phyloP scores from a whole-genome alignment of 495 filamentous ascomycete species.

The Hypoxylon cercidicola region DNA sequence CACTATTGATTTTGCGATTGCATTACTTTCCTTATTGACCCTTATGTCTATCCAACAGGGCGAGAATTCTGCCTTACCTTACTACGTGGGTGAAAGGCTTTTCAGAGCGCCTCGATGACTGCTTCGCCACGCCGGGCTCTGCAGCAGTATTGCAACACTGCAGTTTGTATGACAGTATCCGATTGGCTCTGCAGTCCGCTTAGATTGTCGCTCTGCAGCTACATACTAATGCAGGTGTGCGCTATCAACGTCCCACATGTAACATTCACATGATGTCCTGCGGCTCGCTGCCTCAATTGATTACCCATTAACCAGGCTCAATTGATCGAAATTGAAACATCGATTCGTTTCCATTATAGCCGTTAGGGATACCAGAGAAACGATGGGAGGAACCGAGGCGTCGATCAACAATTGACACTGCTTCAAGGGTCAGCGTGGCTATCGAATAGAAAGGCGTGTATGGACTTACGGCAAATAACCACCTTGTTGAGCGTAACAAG shows the following conservation, averaged over 20 bases:
- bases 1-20: too few species aligned
- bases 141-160: neutral
- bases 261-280: constrained; percentile 14
- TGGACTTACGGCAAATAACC: too few species aligned
- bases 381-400: neutral
- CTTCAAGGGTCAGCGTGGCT: constrained; percentile 1
- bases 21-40: too few species aligned
- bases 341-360: constrained; percentile 19
- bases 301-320: neutral
- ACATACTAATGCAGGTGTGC: neutral
- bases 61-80: too few species aligned
- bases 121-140: too few species aligned
- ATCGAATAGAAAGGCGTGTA: too few species aligned
- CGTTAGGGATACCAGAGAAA: neutral
- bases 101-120: constrained; percentile 1
- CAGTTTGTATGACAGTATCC: neutral
- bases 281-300: constrained; percentile 4
- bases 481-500: too few species aligned
- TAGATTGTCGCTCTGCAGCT: too few species aligned
- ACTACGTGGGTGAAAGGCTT: neutral
- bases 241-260: constrained; percentile 5
- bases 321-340: constrained; percentile 11
- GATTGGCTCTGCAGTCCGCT: too few species aligned
- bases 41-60: too few species aligned
- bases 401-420: neutral